Base-by-base conservation (phyloP, 495 filamentous ascomycete species). In the Barbatosphaeria neglecta region DNA sequence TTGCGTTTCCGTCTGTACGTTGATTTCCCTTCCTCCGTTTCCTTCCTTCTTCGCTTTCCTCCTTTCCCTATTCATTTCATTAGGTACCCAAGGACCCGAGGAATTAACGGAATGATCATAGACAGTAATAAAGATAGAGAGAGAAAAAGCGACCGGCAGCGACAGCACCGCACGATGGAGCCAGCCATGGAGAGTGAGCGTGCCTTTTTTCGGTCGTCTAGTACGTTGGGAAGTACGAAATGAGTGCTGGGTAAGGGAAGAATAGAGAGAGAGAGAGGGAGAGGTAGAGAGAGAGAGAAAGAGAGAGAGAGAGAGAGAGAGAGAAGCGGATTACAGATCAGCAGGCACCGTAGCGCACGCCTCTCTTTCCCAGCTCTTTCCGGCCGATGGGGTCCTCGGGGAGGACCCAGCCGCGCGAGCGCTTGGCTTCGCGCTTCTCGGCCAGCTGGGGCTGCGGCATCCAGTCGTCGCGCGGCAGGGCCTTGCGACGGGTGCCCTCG, bases 381-480 rank as follows among this genome's bases (percentile, higher is more conserved):
- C 74, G 53, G 6, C 71, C 66, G 4, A 78, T 62, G 1, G 67
- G 57, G 33, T 94, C 87, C 49, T 84, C 81, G 18, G 88, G 88
- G 69, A 76, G 80, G 1, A 93, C 78, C 87, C 88, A 96, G 0
- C 89, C 89, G 16, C 89, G 67, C 6, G 78, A 71, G 37, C 85
- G 68, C 70, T 90, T 94, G 42, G 87, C 87, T 66, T 86, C 83
- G 18, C 89, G 70, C 70, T 80, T 83, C 75, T 96, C 89, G 4
- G 81, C 78, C 49, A 84, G 69, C 55, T 88, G 83, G 31, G 84
- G 82, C 68, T 82, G 81, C 9, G 87, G 87, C 59, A 96, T 92
- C 89, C 89, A 94, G 51, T 73, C 68, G 61, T 96, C 89, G 49
- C 84, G 78, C 1, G 76, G 60, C 43, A 84, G 68, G 41, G 78